These are phyloP conservation scores for Yarrowia alimentaria DNA, from an alignment of 805 yeast species.

Conservation along the genomic window DNA sequence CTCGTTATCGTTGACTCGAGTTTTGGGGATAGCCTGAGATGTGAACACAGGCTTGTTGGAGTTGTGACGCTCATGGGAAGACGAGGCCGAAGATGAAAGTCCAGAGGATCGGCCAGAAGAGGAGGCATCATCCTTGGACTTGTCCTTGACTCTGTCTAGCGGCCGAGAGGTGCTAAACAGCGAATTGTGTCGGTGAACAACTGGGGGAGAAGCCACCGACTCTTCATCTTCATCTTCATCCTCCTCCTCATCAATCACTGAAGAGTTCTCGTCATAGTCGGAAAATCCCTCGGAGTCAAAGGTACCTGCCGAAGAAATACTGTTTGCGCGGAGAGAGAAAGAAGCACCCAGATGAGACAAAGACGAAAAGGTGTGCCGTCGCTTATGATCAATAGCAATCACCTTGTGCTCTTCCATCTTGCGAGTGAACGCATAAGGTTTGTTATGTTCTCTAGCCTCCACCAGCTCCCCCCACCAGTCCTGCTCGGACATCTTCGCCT, in stretches of 20 bases:
- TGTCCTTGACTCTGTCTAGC: constrained; percentile 10
- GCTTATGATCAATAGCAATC: constrained; percentile 30
- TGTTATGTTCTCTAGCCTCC: constrained; percentile 9
- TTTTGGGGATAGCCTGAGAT: constrained; percentile 38
- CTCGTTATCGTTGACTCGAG: constrained; percentile 38
- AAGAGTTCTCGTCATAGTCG: constrained; percentile 33
- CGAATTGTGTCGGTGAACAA: constrained; percentile 30
- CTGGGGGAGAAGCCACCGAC: constrained; percentile 34
- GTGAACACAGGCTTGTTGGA: constrained; percentile 38
- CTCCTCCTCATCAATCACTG: constrained; percentile 33
- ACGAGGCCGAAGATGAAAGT: no score
- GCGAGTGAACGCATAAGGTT: constrained; percentile 3
- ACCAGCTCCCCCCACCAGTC: constrained; percentile 80
- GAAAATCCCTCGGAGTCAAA: constrained; percentile 23
- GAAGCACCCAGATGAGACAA: constrained; percentile 77
- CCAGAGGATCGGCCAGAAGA: constrained; percentile 10
- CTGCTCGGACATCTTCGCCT: constrained; percentile 50
- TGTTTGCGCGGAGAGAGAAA: constrained; percentile 68
- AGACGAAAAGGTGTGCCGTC: constrained; percentile 51
- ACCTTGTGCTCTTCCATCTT: constrained; percentile 18
- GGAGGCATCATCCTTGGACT: constrained; percentile 10
- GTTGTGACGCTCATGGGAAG: constrained; percentile 17
- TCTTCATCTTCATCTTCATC: constrained; percentile 35
- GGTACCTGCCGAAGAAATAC: constrained; percentile 42
- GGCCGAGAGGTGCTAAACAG: constrained; percentile 18